Conservation (phyloP, 2,329 filamentous ascomycete species). For the Aspergillus persii region DNA sequence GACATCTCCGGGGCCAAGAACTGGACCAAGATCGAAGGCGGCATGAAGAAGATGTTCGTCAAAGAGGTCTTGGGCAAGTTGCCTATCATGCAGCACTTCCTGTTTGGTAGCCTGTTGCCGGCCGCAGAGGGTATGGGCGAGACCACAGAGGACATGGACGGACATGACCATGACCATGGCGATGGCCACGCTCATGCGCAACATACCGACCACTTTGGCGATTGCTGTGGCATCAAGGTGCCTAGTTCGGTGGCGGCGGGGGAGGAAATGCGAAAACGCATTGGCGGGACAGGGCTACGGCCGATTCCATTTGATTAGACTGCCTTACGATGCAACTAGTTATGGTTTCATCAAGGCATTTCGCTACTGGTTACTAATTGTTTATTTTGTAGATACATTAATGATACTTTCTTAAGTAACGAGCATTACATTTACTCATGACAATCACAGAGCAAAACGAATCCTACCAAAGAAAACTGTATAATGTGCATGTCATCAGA, state of each 20-base stretch:
- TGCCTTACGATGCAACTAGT: neutral
- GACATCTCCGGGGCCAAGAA: slow-evolving; percentile 88
- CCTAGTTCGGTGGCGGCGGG: slow-evolving; percentile 90
- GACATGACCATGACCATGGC: slow-evolving; percentile 59
- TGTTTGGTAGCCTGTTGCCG: slow-evolving; percentile 84
- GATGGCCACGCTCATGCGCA: slow-evolving; percentile 69
- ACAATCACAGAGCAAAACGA: no score
- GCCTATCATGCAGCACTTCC: slow-evolving; percentile 97
- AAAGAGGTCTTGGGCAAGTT: slow-evolving; percentile 89
- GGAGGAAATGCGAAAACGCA: slow-evolving; percentile 78
- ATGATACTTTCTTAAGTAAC: no score
- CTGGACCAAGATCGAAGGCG: slow-evolving; percentile 89
- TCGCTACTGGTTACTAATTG: no score
- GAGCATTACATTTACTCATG: no score
- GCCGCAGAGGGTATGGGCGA: slow-evolving; percentile 74
- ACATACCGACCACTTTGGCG: slow-evolving; percentile 68
- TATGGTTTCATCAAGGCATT: no score
- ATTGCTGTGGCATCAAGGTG: slow-evolving; percentile 97
- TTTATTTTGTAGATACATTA: no score
- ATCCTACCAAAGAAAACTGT: no score
- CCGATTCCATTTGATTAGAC: slow-evolving; percentile 50
- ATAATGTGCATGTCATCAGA: no score
- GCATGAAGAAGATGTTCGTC: slow-evolving; percentile 96
- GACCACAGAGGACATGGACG: slow-evolving; percentile 48
- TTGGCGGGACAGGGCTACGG: slow-evolving; percentile 63